Evolutionary conservation across 768 basidiomycete genomes (phyloP).

Genomic region (Termitomyces sp.): DNA sequence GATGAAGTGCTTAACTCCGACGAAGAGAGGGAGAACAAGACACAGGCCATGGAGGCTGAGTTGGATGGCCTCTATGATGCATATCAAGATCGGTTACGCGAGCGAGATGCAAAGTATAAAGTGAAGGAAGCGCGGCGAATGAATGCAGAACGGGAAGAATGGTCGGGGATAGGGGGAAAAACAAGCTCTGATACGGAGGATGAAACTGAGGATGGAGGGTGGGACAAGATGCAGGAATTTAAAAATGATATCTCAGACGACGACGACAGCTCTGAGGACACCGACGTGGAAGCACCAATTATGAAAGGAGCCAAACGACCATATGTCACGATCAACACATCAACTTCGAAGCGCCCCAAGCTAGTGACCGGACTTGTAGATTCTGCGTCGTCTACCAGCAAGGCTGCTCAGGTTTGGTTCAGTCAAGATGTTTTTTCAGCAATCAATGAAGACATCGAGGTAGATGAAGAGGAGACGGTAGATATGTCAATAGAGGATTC

Average conservation of each 20-base stretch:
- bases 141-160: slow-evolving; percentile 72
- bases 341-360: slow-evolving; percentile 43
- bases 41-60: slow-evolving; percentile 70
- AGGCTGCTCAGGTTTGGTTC: slow-evolving; percentile 88
- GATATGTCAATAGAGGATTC: slow-evolving; percentile 13
- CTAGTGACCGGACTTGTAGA: slow-evolving; percentile 44
- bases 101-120: slow-evolving; percentile 83
- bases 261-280: slow-evolving; percentile 46
- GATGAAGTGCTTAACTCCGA: slow-evolving; percentile 51
- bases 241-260: slow-evolving; percentile 53
- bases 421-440: slow-evolving; percentile 86
- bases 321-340: slow-evolving; percentile 21
- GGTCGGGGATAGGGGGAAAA: slow-evolving; percentile 61
- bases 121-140: slow-evolving; percentile 72
- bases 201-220: slow-evolving; percentile 57
- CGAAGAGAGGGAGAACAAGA: slow-evolving; percentile 62
- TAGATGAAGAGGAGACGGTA: slow-evolving; percentile 18
- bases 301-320: slow-evolving; percentile 35
- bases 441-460: slow-evolving; percentile 35
- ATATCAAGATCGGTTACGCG: slow-evolving; percentile 74
- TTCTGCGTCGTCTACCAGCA: slow-evolving; percentile 32
- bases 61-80: slow-evolving; percentile 85
- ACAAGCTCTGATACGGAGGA: slow-evolving; percentile 21
- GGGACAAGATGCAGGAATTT: slow-evolving; percentile 55
- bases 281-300: slow-evolving; percentile 20